phyloP scores from a whole-genome alignment of 768 basidiomycete genomes.

The Stropharia rugosoannulata region DNA sequence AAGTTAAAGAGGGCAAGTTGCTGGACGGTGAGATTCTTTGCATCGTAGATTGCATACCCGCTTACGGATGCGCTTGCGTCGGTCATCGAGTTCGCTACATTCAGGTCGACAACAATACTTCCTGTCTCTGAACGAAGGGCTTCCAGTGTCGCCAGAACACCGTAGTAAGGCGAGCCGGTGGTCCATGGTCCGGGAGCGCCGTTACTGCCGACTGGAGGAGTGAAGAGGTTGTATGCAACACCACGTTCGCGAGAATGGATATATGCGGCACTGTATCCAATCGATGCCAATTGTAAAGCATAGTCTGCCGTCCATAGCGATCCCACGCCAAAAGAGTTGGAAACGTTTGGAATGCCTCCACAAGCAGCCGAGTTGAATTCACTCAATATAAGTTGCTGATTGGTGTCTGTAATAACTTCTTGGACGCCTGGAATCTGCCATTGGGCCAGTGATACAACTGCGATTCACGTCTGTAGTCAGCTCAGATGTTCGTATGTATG shows the following conservation, averaged over 20 bases:
- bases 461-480: background rate
- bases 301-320: slow-evolving; percentile 54
- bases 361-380: slow-evolving; percentile 57
- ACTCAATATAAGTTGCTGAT: slow-evolving; percentile 44
- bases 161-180: slow-evolving; percentile 50
- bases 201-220: slow-evolving; percentile 37
- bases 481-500: background rate
- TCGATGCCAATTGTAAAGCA: slow-evolving; percentile 47
- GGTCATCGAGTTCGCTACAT: slow-evolving; percentile 35
- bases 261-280: slow-evolving; percentile 47
- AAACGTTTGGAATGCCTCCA: slow-evolving; percentile 49
- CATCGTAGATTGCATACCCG: slow-evolving; percentile 62
- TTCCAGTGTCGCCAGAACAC: slow-evolving; percentile 46
- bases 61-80: slow-evolving; percentile 39
- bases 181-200: slow-evolving; percentile 40
- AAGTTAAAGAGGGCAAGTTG: slow-evolving; percentile 52
- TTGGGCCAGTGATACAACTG: slow-evolving; percentile 38
- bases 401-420: slow-evolving; percentile 25
- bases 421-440: slow-evolving; percentile 48
- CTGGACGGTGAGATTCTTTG: slow-evolving; percentile 37
- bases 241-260: slow-evolving; percentile 56
- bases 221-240: slow-evolving; percentile 50
- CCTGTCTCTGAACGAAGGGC: slow-evolving; percentile 40
- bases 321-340: slow-evolving; percentile 49
- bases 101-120: slow-evolving; percentile 45